Evolutionary conservation across 345 rosid genomes (phyloP), one percentile per base, ranked within the genome.

Genomic region (Orychophragmus violaceus): DNA sequence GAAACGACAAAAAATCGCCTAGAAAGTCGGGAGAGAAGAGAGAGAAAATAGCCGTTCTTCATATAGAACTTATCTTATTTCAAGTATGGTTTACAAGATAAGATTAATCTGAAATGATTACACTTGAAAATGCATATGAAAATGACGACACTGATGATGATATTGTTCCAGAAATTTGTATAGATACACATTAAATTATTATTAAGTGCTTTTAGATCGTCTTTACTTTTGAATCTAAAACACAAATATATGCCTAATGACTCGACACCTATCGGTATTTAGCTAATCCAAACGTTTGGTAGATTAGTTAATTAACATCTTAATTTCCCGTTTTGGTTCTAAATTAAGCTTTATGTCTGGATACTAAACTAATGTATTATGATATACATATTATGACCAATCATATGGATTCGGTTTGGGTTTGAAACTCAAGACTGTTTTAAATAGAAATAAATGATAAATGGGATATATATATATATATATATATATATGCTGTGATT

Each of bases 91-190:
- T 72, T 57, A 25, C n/a, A 21, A 13, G 71, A 66, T 73, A 73
- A 73, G 77, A 66, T 52, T 50, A 52, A 51, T 59, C 56, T 66
- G 62, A 52, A 42, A 59, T 66, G 62, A 73, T 73, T 73, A 59
- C 62, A 50, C 61, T 59, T 41, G 10, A 17, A 64, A 33, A 53
- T 62, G 22, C 75, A 24, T 30, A 42, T 63, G 66, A 72, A 37
- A 50, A 30, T 73, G 72, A 73, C 62, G 71, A 66, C 62, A 41
- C 5, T 10, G 45, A 51, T 72, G 77, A 51, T 66, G 62, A 19
- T 39, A 57, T 49, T n/a, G 45, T 65, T 72, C 54, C 46, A 72
- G n/a, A 72, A 64, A 19, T n/a, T n/a, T 64, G 59, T 48, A 17
- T 24, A 23, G 46, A 48, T 48, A 57, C 27, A 36, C 4, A 57